Evolutionary conservation across 805 yeast genomes (phyloP), one percentile per base, ranked within the genome.

Genomic region (Torulaspora franciscae): DNA sequence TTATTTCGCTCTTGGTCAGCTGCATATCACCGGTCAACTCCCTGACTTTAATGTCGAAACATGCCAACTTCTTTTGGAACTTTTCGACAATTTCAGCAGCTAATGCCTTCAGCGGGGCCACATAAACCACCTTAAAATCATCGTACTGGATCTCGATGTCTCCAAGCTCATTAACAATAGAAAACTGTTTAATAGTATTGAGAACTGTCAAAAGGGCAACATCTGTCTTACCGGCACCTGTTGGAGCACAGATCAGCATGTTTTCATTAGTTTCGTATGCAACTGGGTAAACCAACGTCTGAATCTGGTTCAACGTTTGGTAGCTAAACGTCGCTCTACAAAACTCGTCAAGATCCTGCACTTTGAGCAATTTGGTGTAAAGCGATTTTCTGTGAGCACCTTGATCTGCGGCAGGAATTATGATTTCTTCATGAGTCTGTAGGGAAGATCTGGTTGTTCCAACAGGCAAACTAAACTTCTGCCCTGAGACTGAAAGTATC

Each of bases 141-240:
- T 83, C 87, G 52, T 82, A 85, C 52, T 81, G 85, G 26, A 90
- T 79, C 53, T 83, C 83, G 27, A 78, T 56, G n/a, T 75, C 71
- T 11, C 75, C 71, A 6, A 72, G 69, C 4, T 68, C 75, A 1
- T 74, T 69, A 43, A 78, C 79, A 0, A 78, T 74, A 0, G 81
- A 74, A 61, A 75, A 83, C 59, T 86, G 95, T 28, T 80, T 77
- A 10, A 91, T 81, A 0, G 93, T 78, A 57, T 85, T 91, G 42
- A 90, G 68, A 50, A 90, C 80, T 0, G 96, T 72, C 30, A 90
- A 68, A 47, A 90, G 66, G 0, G 97, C 97, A 23, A 90, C 91
- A 64, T 90, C 96, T 0, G 97, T 90, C 61, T 90, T 90, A 76
- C 97, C 97, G 5, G 97, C 96, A 74, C 97, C 97, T 0, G 97